Base-by-base conservation (phyloP, 768 basidiomycete species). In the Rhodotorula taiwanensis region DNA sequence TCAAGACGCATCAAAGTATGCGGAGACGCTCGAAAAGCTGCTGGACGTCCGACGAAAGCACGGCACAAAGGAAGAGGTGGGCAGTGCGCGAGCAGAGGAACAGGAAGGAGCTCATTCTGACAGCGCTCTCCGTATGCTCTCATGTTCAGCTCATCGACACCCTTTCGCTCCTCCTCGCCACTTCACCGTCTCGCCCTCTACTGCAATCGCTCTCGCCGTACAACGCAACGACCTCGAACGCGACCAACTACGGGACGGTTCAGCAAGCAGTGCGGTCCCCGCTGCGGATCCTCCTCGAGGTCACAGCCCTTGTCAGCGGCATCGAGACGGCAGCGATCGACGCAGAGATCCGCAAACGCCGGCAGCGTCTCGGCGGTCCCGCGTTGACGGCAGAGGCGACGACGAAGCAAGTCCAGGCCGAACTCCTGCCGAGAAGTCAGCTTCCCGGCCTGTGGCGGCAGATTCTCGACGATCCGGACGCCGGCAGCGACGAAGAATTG, bases 21-120 rank as follows among this genome's bases (percentile, higher is more conserved):
- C 88, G 4, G 88, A 91, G 74, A 78, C 80, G 2, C 73, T 94
- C 48, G 89, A 95, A 72, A 89, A 85, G 70, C 76, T 89, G 34
- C 77, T 97, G 21, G 80, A 83, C 7, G 74, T 84, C 4, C 81
- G 82, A 39, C 79, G 83, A 50, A 77, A 81, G 50, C 79, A 83
- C 63, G 88, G 87, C 9, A 81, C 82, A 7, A 78, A 79, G 31
- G 72, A 77, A 61, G 81, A 89, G 77, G 88, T 84, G 71, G 43
- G 74, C 65, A 23, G n/a, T 34, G 15, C 43, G 21, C n/a, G 1
- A 8, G 30, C 9, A 18, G 1, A 16, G 20, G 8, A 31, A 10
- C 31, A 58, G 7, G 36, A 30, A 56, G 11, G 21, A 39, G 34
- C 25, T 62, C 60, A 49, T 47, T 47, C 27, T 36, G 62, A 58